Evolutionary conservation across 2,329 filamentous ascomycete species (phyloP), one percentile per base, ranked within the genome.

Genomic region (Ampelomyces quisqualis): DNA sequence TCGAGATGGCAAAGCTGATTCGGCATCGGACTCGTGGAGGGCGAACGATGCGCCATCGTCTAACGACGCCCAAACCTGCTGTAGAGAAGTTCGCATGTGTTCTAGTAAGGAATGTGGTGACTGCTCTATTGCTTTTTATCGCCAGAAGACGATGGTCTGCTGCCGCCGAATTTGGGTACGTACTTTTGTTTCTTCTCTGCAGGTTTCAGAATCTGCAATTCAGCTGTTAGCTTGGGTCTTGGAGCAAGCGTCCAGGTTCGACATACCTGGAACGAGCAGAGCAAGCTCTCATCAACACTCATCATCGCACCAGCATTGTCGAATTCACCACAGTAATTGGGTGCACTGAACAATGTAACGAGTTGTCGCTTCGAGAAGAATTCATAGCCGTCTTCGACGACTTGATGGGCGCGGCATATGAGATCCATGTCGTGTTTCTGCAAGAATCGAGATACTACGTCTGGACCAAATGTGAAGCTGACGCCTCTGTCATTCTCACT

Each of bases 141-240:
- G 72, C 82, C 80, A 78, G 82, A 77, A 79, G 81, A 84, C 73
- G 80, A 77, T 71, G 81, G 79, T 76, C 78, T 80, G 77, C 80
- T 78, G 75, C 79, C 79, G 75, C 80, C 83, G 73, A 85, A 78
- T 76, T 78, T 78, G 76, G 83, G 80, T 70, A 94, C 90, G 79
- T 95, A 97, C 90, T 97, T 97, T 88, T 96, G 91, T 85, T 98
- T 98, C 85, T 98, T 98, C 82, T 98, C 93, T 73, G 93, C 93
- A 67, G 93, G 93, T 79, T 97, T 98, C 77, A 98, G 80, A 70
- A 98, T 97, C 89, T 95, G 43, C 8, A 29, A 11, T 10, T 17
- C 19, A 19, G 38, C 13, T 43, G 43, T 67, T 48, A 65, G 62
- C 47, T n/a, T 29, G 13, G 15, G 24, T 7, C 24, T 9, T 27